A percentile compares a stretch with the other conserved stretches of the same genome.
These are phyloP conservation scores for Cryomyces minteri DNA, from an alignment of 495 filamentous ascomycete species.

Conservation along the genomic window DNA sequence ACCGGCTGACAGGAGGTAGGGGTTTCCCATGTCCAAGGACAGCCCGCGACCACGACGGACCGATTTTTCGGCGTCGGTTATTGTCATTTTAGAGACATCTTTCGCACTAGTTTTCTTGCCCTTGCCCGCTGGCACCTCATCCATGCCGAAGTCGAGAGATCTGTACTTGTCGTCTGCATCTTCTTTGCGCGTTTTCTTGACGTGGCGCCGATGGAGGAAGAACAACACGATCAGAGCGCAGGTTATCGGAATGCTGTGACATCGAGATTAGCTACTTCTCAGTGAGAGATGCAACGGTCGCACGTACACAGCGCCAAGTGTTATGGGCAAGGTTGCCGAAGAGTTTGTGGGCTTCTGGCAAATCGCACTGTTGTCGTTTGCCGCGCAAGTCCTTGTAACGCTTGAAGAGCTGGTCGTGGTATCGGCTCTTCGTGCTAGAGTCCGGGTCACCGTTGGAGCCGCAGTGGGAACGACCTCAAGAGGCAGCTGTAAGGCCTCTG, in stretches of 20 bases:
- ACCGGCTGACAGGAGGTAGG: constrained; percentile 77
- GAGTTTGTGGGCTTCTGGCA: constrained; percentile 19
- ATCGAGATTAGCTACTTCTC: constrained; percentile 12
- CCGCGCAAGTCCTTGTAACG: constrained; percentile 5
- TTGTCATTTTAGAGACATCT: constrained; percentile 21
- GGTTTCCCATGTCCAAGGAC: constrained; percentile 70
- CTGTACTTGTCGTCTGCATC: constrained; percentile 78
- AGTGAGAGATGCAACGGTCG: neutral
- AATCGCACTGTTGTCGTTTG: constrained; percentile 3
- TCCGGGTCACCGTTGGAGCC: neutral
- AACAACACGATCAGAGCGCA: constrained; percentile 48
- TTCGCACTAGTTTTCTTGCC: constrained; percentile 33
- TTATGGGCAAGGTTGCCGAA: constrained; percentile 50
- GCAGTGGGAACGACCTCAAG: neutral
- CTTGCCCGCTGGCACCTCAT: constrained; percentile 22
- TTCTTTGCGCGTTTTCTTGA: constrained; percentile 54
- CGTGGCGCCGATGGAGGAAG: constrained; percentile 59
- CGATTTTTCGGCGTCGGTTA: constrained; percentile 26
- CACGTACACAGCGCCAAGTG: constrained; percentile 68
- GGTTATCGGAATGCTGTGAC: constrained; percentile 53
- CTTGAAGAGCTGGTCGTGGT: neutral
- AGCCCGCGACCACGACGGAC: constrained; percentile 45
- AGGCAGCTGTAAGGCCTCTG: neutral
- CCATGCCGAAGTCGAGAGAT: constrained; percentile 86
- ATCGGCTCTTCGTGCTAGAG: neutral